Conservation (phyloP, 2,329 filamentous ascomycete genomes). For the Aspergillus brasiliensis region DNA sequence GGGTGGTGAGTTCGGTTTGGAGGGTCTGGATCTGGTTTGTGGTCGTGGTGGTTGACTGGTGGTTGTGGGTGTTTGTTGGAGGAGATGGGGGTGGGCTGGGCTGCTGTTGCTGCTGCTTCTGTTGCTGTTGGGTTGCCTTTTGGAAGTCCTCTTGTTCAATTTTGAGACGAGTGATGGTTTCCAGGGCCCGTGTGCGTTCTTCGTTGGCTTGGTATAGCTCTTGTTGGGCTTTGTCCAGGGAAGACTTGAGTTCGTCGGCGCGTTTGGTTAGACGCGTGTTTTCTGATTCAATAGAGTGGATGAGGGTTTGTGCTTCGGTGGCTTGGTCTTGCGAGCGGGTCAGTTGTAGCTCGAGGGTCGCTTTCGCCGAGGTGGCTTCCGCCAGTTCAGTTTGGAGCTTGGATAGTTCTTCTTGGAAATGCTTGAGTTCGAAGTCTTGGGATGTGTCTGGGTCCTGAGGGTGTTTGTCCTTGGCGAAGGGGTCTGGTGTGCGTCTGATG, state of each 20-base stretch:
- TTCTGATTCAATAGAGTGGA: conserved; percentile 43
- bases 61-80: conserved; percentile 19
- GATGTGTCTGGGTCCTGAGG: conserved; percentile 15
- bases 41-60: conserved; percentile 21
- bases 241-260: conserved; percentile 38
- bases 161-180: conserved; percentile 34
- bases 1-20: conserved; percentile 39
- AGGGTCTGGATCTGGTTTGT: conserved; percentile 30
- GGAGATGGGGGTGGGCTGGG: conserved; percentile 36
- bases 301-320: conserved; percentile 38
- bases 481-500: conserved; percentile 19
- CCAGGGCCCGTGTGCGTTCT: conserved; percentile 34
- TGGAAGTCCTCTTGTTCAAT: conserved; percentile 24
- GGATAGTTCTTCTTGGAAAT: conserved; percentile 31
- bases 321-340: conserved; percentile 39
- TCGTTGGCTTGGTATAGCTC: conserved; percentile 34
- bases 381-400: conserved; percentile 34
- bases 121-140: not conserved
- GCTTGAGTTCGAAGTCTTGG: conserved; percentile 23
- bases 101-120: conserved; percentile 22
- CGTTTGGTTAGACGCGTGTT: conserved; percentile 39
- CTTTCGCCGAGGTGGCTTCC: conserved; percentile 29
- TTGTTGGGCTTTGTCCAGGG: conserved; percentile 33
- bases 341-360: conserved; percentile 38
- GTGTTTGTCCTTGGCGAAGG: not conserved